phyloP scores from a whole-genome alignment of 2,329 filamentous ascomycete genomes.

The Hirsutella thompsonii region DNA sequence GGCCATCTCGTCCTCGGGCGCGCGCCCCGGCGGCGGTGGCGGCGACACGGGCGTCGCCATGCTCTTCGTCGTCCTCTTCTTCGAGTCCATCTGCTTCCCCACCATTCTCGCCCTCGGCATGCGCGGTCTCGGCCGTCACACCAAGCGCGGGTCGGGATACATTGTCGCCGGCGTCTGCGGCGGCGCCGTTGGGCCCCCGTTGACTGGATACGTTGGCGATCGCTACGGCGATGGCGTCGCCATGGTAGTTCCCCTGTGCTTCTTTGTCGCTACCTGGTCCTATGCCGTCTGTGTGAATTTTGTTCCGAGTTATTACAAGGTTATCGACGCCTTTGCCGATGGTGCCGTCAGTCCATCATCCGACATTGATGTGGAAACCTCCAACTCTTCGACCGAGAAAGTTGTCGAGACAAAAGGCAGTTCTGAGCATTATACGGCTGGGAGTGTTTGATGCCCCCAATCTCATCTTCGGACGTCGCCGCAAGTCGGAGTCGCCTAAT shows the following conservation, averaged over 20 bases:
- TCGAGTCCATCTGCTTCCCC: constrained; percentile 70
- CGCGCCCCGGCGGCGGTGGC: too few relatives aligned
- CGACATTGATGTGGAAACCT: constrained; percentile 8
- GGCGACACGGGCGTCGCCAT: constrained; percentile 41
- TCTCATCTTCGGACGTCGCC: too few relatives aligned
- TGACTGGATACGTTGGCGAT: constrained; percentile 58
- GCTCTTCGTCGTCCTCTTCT: constrained; percentile 61
- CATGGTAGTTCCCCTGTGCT: constrained; percentile 53
- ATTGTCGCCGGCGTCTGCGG: constrained; percentile 57
- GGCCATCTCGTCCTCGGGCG: too few relatives aligned
- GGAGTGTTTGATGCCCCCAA: too few relatives aligned
- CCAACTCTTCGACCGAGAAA: constrained; percentile 4
- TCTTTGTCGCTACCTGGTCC: constrained; percentile 42
- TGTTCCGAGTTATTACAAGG: constrained; percentile 45
- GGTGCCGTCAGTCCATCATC: constrained; percentile 17
- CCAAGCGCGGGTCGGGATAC: constrained; percentile 62
- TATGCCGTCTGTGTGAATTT: constrained; percentile 55
- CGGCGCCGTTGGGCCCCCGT: constrained; percentile 60
- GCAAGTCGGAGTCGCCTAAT: too few relatives aligned
- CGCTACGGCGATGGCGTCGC: constrained; percentile 43
- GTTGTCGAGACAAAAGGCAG: neutral
- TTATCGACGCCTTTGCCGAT: constrained; percentile 44
- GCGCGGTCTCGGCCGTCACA: constrained; percentile 62
- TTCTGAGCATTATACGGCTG: too few relatives aligned
- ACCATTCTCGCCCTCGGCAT: constrained; percentile 70